Evolutionary conservation across 75 land plant genomes (phyloP).

Genomic region (Pinus tabuliformis): DNA sequence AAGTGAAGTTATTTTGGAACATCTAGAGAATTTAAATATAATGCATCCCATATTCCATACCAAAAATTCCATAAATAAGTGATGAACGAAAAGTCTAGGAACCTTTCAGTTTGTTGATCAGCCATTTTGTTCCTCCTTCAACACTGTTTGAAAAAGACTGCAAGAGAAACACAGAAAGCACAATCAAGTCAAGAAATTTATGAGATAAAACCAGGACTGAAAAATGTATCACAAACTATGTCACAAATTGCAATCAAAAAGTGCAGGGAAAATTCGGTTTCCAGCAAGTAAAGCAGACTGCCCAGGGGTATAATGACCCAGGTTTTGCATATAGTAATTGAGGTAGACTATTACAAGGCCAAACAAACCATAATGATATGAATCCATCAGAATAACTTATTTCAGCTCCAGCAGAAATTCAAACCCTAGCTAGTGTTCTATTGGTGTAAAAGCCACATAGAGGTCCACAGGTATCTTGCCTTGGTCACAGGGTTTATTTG

Average conservation of each 20-base stretch:
- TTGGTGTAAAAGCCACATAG: background rate
- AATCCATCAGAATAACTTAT: background rate
- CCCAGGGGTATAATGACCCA: background rate
- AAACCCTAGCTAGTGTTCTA: background rate
- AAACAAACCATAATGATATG: background rate
- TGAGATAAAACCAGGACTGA: background rate
- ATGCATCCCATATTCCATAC: too few relatives aligned
- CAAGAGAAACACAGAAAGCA: background rate
- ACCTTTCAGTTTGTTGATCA: conserved; percentile 75
- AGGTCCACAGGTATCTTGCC: background rate
- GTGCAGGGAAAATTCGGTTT: background rate
- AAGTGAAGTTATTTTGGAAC: too few relatives aligned
- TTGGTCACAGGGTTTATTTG: too few relatives aligned
- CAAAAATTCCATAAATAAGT: background rate
- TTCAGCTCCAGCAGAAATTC: background rate
- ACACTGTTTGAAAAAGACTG: conserved; percentile 55
- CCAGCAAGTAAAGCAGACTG: background rate
- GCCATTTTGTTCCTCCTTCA: conserved; percentile 67
- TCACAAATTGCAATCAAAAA: background rate
- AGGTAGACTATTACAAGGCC: background rate
- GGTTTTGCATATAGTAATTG: background rate
- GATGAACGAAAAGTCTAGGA: background rate
- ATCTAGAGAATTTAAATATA: too few relatives aligned
- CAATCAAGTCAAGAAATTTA: background rate
- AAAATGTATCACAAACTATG: background rate